A percentile compares a stretch with the other conserved stretches of the same genome.
phyloP scores from a whole-genome alignment of 768 basidiomycete species.

The Kwoniella sp. region DNA sequence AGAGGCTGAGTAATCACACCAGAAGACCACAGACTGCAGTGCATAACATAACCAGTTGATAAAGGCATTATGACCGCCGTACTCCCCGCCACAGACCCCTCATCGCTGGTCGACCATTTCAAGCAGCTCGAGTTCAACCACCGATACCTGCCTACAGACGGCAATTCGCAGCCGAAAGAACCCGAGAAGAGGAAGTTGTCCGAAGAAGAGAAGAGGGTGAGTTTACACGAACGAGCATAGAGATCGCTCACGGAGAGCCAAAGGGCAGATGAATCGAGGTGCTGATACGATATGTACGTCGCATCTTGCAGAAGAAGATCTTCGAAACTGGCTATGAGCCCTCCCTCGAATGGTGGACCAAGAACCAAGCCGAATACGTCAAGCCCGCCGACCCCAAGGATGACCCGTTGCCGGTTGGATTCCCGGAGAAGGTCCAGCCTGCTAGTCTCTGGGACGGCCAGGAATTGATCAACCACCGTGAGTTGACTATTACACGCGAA shows the following conservation, averaged over 20 bases:
- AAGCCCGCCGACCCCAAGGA: constrained; percentile 16
- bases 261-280: too few relatives aligned
- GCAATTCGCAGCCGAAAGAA: background rate
- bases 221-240: too few relatives aligned
- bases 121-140: constrained; percentile 1
- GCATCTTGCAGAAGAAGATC: constrained; percentile 7
- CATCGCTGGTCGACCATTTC: background rate
- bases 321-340: constrained; percentile 32
- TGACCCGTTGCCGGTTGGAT: constrained; percentile 28
- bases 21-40: too few relatives aligned
- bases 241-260: too few relatives aligned
- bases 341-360: constrained; percentile 26
- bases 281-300: too few relatives aligned
- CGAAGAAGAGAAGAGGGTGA: constrained; percentile 1
- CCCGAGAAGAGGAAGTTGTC: background rate
- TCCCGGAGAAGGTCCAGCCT: constrained; percentile 20
- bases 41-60: too few relatives aligned
- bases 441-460: constrained; percentile 36
- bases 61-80: background rate
- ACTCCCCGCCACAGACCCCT: background rate
- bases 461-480: constrained; percentile 31
- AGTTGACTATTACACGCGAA: background rate
- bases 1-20: too few relatives aligned
- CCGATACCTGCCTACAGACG: background rate
- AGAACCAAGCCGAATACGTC: constrained; percentile 29